phyloP scores from a whole-genome alignment of 495 filamentous ascomycete genomes.

The Penicillium crystallinum region DNA sequence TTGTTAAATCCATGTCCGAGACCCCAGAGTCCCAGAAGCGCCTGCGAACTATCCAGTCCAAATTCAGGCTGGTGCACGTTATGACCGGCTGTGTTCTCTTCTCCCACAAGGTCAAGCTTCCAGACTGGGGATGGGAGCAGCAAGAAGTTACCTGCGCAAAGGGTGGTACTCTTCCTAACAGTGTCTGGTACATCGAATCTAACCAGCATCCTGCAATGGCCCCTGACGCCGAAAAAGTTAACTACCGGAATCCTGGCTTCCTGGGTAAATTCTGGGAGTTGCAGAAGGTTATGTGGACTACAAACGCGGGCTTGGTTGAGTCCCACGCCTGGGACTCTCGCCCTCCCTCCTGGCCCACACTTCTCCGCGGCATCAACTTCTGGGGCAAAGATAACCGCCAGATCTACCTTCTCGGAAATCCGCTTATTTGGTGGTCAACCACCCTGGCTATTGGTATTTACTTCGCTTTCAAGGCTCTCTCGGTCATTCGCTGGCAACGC shows the following conservation, averaged over 20 bases:
- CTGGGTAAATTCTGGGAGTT: conserved; percentile 98
- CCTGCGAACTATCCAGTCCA: conserved; percentile 89
- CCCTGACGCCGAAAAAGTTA: conserved; percentile 78
- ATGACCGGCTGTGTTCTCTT: conserved; percentile 97
- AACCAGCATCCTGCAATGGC: conserved; percentile 78
- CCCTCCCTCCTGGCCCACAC: conserved; percentile 86
- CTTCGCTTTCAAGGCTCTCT: conserved; percentile 75
- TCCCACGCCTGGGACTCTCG: conserved; percentile 98
- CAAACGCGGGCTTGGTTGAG: conserved; percentile 93
- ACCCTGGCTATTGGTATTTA: conserved; percentile 78
- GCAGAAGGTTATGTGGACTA: conserved; percentile 99
- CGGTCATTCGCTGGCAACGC: conserved; percentile 90
- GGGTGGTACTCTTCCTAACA: conserved; percentile 89
- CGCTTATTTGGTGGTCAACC: conserved; percentile 89
- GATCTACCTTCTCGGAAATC: conserved; percentile 95
- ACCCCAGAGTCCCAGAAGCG: conserved; percentile 73
- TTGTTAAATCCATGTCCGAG: conserved; percentile 84
- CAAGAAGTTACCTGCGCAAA: conserved; percentile 98
- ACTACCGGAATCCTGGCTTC: conserved; percentile 92
- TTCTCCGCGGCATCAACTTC: conserved; percentile 97
- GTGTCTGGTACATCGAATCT: conserved; percentile 90
- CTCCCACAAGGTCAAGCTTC: conserved; percentile 97
- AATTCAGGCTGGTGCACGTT: conserved; percentile 88
- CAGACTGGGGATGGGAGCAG: conserved; percentile 94
- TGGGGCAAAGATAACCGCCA: conserved; percentile 94